phyloP scores from a whole-genome alignment of 1,284 basidiomycete genomes.

The Puccinia sorghi region DNA sequence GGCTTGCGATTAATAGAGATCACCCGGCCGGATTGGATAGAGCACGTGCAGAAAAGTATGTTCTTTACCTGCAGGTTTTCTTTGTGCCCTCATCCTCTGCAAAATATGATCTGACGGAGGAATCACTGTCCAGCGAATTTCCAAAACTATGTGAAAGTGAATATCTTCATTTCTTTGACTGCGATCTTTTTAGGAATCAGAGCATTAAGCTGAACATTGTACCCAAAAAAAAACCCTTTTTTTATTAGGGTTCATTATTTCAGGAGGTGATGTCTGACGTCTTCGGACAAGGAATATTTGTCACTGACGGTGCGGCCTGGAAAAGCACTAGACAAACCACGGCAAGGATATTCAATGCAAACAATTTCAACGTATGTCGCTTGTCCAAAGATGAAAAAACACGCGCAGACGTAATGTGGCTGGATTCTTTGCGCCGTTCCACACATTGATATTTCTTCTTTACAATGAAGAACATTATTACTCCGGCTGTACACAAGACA shows the following conservation, averaged over 20 bases:
- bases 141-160: slow-evolving; percentile 51
- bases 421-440: not conserved
- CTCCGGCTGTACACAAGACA: slow-evolving; percentile 46
- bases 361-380: slow-evolving; percentile 42
- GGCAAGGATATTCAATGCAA: slow-evolving; percentile 43
- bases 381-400: not conserved
- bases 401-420: not conserved
- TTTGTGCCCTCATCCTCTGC: not conserved
- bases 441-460: slow-evolving; percentile 1
- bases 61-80: not conserved
- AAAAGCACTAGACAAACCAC: slow-evolving; percentile 49
- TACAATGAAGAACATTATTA: slow-evolving; percentile 33
- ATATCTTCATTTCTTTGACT: not conserved
- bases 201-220: not conserved
- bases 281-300: slow-evolving; percentile 50
- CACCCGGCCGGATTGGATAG: slow-evolving; percentile 50
- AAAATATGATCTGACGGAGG: not conserved
- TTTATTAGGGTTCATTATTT: slow-evolving; percentile 39
- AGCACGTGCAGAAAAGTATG: slow-evolving; percentile 49
- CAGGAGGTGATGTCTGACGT: slow-evolving; percentile 50
- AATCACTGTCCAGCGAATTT: slow-evolving; percentile 41
- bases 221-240: not conserved
- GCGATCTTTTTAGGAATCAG: not conserved
- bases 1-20: slow-evolving; percentile 47
- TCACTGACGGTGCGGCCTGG: slow-evolving; percentile 46